These are phyloP conservation scores for Aspergillus nomiae DNA, from an alignment of 2,329 filamentous ascomycete genomes.

Conservation along the genomic window DNA sequence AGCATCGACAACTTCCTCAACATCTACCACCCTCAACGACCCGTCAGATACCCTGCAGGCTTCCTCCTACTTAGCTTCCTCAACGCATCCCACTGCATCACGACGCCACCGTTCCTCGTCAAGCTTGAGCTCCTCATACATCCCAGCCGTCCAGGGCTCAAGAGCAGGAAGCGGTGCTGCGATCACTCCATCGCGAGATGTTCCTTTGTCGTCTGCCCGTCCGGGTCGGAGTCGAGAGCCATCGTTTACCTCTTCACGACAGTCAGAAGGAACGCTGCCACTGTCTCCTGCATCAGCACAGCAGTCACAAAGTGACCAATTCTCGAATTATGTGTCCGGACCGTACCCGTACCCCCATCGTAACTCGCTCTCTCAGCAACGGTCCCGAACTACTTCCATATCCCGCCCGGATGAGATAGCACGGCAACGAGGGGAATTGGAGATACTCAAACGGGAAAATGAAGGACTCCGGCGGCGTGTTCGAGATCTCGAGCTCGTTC, in stretches of 20 bases:
- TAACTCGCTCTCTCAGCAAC: constrained; percentile 32
- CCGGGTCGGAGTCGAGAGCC: constrained; percentile 44
- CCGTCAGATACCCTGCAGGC: constrained; percentile 46
- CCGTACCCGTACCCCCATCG: constrained; percentile 34
- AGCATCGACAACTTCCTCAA: constrained; percentile 61
- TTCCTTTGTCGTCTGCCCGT: constrained; percentile 31
- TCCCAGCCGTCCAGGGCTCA: constrained; percentile 38
- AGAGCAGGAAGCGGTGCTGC: constrained; percentile 42
- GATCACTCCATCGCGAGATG: constrained; percentile 47
- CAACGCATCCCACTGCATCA: constrained; percentile 55
- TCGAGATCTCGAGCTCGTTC: constrained; percentile 44
- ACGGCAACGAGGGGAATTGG: constrained; percentile 46
- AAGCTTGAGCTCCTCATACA: constrained; percentile 52
- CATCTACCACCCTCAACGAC: constrained; percentile 55
- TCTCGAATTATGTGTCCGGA: constrained; percentile 25
- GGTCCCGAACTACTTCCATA: constrained; percentile 29
- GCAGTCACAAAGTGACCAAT: constrained; percentile 31
- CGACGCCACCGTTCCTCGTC: constrained; percentile 60
- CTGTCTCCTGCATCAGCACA: constrained; percentile 31
- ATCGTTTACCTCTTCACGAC: constrained; percentile 43
- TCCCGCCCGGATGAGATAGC: constrained; percentile 46
- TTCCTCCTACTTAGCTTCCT: constrained; percentile 46
- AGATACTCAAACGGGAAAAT: constrained; percentile 49
- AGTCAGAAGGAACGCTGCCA: constrained; percentile 34
- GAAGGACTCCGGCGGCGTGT: constrained; percentile 48